Evolutionary conservation across 2,329 filamentous ascomycete species (phyloP).

Genomic region (Talaromyces sp.): DNA sequence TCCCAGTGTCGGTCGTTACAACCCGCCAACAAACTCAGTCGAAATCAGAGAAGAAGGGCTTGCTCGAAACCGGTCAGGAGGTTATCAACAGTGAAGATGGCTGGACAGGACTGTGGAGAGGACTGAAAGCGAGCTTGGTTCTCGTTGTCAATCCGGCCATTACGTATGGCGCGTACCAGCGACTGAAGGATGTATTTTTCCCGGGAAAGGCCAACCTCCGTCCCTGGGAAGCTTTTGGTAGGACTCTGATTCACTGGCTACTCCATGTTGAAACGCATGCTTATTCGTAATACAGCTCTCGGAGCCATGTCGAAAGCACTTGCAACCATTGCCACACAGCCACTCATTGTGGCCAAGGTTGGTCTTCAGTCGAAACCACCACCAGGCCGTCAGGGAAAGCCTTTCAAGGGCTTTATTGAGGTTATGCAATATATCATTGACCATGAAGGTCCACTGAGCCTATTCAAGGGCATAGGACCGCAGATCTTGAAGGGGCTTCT

Average conservation of each 20-base stretch:
- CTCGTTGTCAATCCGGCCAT: constrained; percentile 95
- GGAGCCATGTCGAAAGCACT: constrained; percentile 89
- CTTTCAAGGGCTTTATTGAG: constrained; percentile 88
- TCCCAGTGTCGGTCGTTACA: constrained; percentile 91
- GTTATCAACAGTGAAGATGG: constrained; percentile 90
- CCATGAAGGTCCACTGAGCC: constrained; percentile 73
- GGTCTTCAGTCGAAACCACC: constrained; percentile 92
- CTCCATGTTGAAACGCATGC: constrained; percentile 33
- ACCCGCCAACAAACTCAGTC: constrained; percentile 92
- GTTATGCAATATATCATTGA: constrained; percentile 93
- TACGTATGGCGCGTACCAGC: constrained; percentile 94
- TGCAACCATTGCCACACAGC: constrained; percentile 88
- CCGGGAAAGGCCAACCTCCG: constrained; percentile 70
- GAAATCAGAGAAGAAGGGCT: constrained; percentile 76
- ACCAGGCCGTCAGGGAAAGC: constrained; percentile 75
- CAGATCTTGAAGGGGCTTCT: constrained; percentile 90
- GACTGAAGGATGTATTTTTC: constrained; percentile 72
- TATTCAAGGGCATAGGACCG: constrained; percentile 95
- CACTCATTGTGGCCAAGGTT: constrained; percentile 95
- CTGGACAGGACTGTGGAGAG: constrained; percentile 84
- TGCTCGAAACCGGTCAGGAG: constrained; percentile 82
- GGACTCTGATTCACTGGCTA: neutral
- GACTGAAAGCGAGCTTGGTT: constrained; percentile 90
- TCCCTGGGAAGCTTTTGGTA: constrained; percentile 86
- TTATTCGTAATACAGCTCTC: constrained; percentile 56